phyloP scores from a whole-genome alignment of 805 yeast species.

The Isabelozyma pseudorhagii region DNA sequence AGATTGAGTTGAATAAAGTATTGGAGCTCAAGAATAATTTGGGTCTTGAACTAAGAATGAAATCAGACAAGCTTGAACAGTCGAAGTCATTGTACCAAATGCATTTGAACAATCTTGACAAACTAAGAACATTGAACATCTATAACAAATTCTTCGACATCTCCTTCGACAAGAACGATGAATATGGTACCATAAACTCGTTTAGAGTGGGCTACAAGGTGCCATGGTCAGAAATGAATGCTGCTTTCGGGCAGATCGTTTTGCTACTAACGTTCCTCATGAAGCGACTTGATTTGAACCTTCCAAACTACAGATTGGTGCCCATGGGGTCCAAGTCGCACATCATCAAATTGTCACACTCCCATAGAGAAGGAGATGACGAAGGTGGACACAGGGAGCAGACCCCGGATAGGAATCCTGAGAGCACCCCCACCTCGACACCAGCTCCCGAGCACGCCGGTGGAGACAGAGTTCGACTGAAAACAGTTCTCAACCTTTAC shows the following conservation, averaged over 20 bases:
- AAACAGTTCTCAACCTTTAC: slow-evolving; percentile 52
- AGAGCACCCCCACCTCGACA: neutral
- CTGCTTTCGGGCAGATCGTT: slow-evolving; percentile 84
- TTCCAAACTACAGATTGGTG: slow-evolving; percentile 59
- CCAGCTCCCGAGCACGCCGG: neutral
- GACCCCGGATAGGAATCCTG: neutral
- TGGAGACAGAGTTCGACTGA: slow-evolving; percentile 14
- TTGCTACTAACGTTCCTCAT: slow-evolving; percentile 64
- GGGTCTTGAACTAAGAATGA: slow-evolving; percentile 50
- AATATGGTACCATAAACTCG: slow-evolving; percentile 85
- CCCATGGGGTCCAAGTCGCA: slow-evolving; percentile 86
- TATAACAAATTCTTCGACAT: slow-evolving; percentile 81
- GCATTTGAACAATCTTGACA: slow-evolving; percentile 64
- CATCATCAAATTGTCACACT: slow-evolving; percentile 52
- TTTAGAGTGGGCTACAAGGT: slow-evolving; percentile 74
- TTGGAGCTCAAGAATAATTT: slow-evolving; percentile 51
- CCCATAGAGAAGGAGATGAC: slow-evolving; percentile 9
- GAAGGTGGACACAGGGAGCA: neutral
- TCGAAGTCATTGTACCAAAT: slow-evolving; percentile 60
- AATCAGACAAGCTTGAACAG: slow-evolving; percentile 56
- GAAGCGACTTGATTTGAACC: slow-evolving; percentile 50
- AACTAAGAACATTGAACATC: slow-evolving; percentile 72
- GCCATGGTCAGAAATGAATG: slow-evolving; percentile 89
- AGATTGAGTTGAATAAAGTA: slow-evolving; percentile 44
- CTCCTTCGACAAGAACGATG: slow-evolving; percentile 64